Percentiles rank a stretch among this genome's conserved stretches.
Evolutionary conservation across 257 asterid species (phyloP).

Genomic region (Petrea volubilis): DNA sequence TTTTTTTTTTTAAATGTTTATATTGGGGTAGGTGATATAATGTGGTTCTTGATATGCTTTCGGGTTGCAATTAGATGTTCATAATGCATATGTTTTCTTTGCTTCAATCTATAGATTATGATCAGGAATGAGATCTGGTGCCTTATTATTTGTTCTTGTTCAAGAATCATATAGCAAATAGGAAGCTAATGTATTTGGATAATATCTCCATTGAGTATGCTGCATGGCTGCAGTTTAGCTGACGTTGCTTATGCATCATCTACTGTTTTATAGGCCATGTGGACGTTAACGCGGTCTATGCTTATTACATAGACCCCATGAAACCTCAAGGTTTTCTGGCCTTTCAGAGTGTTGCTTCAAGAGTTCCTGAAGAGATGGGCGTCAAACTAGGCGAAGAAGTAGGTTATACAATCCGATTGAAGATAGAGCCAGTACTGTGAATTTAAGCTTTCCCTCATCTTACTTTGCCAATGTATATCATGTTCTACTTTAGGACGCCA

Average conservation of each 20-base stretch:
- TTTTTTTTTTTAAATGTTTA: background rate
- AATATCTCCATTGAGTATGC: background rate
- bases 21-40: too few relatives aligned
- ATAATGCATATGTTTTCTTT: background rate
- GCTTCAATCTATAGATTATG: background rate
- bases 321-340: constrained; percentile 12
- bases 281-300: background rate
- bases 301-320: background rate
- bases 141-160: background rate
- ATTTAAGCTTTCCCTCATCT: constrained; percentile 15
- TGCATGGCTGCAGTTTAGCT: background rate
- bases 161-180: too few relatives aligned
- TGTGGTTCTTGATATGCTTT: background rate
- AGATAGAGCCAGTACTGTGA: constrained; percentile 75
- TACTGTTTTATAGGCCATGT: background rate
- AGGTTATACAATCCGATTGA: constrained; percentile 96
- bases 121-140: background rate
- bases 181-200: background rate
- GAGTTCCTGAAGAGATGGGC: constrained; percentile 96
- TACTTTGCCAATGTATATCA: too few relatives aligned
- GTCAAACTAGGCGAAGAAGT: constrained; percentile 92
- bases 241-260: background rate
- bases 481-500: too few relatives aligned
- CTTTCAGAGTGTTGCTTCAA: constrained; percentile 75
- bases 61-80: background rate